Conservation (phyloP, 2,329 filamentous ascomycete genomes). For the Aureobasidium lini region DNA sequence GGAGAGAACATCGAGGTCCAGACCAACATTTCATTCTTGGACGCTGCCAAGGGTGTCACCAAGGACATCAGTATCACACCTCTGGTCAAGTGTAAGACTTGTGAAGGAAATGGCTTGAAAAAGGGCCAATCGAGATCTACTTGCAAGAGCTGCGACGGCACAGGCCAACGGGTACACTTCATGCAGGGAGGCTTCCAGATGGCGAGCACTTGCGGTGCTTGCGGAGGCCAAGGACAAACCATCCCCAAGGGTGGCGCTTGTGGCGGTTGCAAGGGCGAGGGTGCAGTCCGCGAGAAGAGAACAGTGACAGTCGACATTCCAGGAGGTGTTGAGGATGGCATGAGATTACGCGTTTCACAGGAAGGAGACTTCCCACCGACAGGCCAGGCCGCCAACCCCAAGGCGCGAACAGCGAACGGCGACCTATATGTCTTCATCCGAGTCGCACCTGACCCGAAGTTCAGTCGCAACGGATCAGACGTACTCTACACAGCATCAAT, state of each 20-base stretch:
- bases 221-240: slow-evolving; percentile 67
- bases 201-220: slow-evolving; percentile 77
- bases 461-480: slow-evolving; percentile 79
- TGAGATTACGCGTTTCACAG: slow-evolving; percentile 76
- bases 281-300: slow-evolving; percentile 74
- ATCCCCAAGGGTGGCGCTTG: slow-evolving; percentile 79
- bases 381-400: slow-evolving; percentile 57
- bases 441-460: slow-evolving; percentile 83
- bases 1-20: slow-evolving; percentile 96
- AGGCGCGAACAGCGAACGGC: slow-evolving; percentile 61
- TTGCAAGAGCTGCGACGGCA: slow-evolving; percentile 77
- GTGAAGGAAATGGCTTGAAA: slow-evolving; percentile 77
- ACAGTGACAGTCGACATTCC: slow-evolving; percentile 87
- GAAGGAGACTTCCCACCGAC: slow-evolving; percentile 83
- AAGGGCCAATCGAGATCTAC: slow-evolving; percentile 62
- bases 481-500: slow-evolving; percentile 88
- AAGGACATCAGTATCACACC: slow-evolving; percentile 87
- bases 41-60: slow-evolving; percentile 82
- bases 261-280: slow-evolving; percentile 68
- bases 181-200: slow-evolving; percentile 95
- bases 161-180: slow-evolving; percentile 78
- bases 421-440: slow-evolving; percentile 88
- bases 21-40: slow-evolving; percentile 88
- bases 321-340: slow-evolving; percentile 91
- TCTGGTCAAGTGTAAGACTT: slow-evolving; percentile 72